Conservation (phyloP, 371 early-diverging fungal species). For the Apophysomyces sp. region DNA sequence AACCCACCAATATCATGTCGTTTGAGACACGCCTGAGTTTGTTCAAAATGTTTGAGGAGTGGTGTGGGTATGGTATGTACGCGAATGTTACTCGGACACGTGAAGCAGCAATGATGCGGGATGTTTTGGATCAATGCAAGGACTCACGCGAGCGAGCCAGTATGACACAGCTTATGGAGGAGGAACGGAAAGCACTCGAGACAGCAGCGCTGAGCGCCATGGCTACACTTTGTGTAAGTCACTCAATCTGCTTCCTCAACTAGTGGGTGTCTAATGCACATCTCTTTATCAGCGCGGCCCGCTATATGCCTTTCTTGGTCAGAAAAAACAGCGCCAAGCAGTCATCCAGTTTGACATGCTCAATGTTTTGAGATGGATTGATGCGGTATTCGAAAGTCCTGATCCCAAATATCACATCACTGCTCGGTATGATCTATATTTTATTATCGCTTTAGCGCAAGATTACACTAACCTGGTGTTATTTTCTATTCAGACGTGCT, state of each 20-base stretch:
- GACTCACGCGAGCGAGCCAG: constrained; percentile 67
- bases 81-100: constrained; percentile 63
- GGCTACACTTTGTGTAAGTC: constrained; percentile 82
- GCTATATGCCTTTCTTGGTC: constrained; percentile 67
- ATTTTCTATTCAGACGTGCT: constrained; percentile 40
- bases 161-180: constrained; percentile 70
- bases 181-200: constrained; percentile 76
- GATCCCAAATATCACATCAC: constrained; percentile 48
- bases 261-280: background rate
- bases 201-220: constrained; percentile 83
- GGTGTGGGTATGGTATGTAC: constrained; percentile 87
- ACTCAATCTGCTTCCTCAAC: background rate
- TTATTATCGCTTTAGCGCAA: background rate
- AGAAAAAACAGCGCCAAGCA: constrained; percentile 57
- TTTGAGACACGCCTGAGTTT: constrained; percentile 77
- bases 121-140: constrained; percentile 74
- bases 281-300: constrained; percentile 59
- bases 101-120: constrained; percentile 74
- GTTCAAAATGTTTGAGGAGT: constrained; percentile 87
- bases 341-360: constrained; percentile 58
- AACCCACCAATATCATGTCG: constrained; percentile 61
- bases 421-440: constrained; percentile 30
- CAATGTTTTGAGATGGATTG: constrained; percentile 65
- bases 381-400: constrained; percentile 64
- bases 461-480: background rate